These are phyloP conservation scores for Colletotrichum plurivorum DNA, from an alignment of 2,329 filamentous ascomycete species.

Conservation along the genomic window DNA sequence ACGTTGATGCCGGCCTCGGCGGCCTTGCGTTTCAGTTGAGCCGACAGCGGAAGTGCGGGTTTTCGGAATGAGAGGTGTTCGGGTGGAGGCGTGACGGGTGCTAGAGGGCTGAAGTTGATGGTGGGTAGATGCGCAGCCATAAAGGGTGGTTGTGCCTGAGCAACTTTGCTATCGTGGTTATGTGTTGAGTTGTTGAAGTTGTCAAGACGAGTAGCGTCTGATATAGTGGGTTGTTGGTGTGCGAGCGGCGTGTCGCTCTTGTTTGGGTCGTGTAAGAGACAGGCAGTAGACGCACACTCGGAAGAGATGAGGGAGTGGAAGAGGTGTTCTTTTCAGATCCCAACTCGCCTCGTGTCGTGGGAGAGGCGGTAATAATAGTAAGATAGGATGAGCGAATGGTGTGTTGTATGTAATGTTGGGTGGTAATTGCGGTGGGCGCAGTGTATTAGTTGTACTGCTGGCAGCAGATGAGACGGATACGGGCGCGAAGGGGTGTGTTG, in stretches of 20 bases:
- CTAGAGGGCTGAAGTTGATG: slow-evolving; percentile 50
- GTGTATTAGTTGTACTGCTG: slow-evolving; percentile 6
- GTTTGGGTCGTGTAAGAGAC: neutral
- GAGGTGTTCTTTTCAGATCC: neutral
- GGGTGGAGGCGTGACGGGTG: slow-evolving; percentile 57
- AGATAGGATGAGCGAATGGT: slow-evolving; percentile 1
- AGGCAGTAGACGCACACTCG: neutral
- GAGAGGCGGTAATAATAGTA: slow-evolving; percentile 9
- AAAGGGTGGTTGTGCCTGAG: slow-evolving; percentile 20
- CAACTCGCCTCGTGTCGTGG: neutral
- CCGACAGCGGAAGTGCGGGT: slow-evolving; percentile 32
- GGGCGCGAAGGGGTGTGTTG: slow-evolving; percentile 1
- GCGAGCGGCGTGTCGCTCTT: slow-evolving; percentile 8
- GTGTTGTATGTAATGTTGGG: neutral
- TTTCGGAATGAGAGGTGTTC: slow-evolving; percentile 52
- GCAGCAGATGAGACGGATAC: slow-evolving; percentile 21
- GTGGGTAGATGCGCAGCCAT: slow-evolving; percentile 38
- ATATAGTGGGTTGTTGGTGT: slow-evolving; percentile 22
- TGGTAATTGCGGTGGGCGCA: slow-evolving; percentile 7
- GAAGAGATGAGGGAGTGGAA: neutral
- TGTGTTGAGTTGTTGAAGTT: neutral
- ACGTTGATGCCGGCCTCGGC: slow-evolving; percentile 30
- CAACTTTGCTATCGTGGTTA: slow-evolving; percentile 22
- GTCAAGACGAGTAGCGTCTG: slow-evolving; percentile 13
- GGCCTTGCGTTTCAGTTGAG: slow-evolving; percentile 42